A percentile compares a stretch with the other conserved stretches of the same genome.
phyloP scores from a whole-genome alignment of 2,329 filamentous ascomycete species.

The Colletotrichum lentis region DNA sequence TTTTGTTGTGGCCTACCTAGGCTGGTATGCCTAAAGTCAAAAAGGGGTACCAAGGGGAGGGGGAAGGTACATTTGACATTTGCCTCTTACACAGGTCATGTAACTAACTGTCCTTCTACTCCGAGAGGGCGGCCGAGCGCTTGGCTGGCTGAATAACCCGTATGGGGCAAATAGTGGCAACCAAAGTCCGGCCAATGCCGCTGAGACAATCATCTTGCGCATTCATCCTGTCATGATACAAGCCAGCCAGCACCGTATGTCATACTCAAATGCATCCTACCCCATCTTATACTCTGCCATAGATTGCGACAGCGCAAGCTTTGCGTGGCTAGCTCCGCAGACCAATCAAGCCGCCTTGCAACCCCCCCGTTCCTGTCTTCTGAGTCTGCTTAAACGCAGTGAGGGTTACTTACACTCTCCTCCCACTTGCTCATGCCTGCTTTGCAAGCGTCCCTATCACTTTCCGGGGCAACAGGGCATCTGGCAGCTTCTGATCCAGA shows the following conservation, averaged over 20 bases:
- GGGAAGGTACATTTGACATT: background rate
- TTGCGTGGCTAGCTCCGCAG: constrained; percentile 34
- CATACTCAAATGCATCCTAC: background rate
- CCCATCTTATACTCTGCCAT: constrained; percentile 22
- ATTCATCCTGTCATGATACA: constrained; percentile 23
- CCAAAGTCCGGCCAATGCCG: constrained; percentile 19
- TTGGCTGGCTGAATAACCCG: background rate
- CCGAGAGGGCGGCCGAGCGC: background rate
- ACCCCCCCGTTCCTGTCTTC: background rate
- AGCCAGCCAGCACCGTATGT: constrained; percentile 10
- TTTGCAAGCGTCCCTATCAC: constrained; percentile 4
- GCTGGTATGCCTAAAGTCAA: constrained; percentile 7
- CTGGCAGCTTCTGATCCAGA: constrained; percentile 14
- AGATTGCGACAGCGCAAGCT: constrained; percentile 36
- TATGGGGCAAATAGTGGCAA: background rate
- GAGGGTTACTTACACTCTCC: too few species aligned
- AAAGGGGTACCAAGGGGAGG: background rate
- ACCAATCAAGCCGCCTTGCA: background rate
- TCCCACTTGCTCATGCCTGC: background rate
- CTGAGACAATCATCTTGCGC: constrained; percentile 33
- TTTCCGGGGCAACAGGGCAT: background rate
- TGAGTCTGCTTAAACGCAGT: background rate
- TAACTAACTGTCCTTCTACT: background rate
- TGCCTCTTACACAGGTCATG: too few species aligned
- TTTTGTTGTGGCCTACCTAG: constrained; percentile 12